phyloP scores from a whole-genome alignment of 2,329 filamentous ascomycete genomes.

The Fusarium coicis region DNA sequence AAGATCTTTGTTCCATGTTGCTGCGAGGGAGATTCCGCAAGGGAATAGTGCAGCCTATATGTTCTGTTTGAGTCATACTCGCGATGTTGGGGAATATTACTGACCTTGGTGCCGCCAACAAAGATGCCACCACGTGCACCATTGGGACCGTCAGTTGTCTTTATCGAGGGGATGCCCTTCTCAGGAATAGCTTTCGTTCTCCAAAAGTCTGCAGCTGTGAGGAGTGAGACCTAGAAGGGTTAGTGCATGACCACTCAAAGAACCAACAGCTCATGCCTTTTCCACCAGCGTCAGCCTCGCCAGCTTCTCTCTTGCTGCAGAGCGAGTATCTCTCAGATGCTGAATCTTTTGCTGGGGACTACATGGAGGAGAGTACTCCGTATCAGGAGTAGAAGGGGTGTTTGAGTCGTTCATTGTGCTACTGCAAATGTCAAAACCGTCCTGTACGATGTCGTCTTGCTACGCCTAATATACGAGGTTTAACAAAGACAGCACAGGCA shows the following conservation, averaged over 20 bases:
- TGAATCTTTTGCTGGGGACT: slow-evolving; percentile 55
- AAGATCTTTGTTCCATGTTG: slow-evolving; percentile 80
- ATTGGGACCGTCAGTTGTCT: slow-evolving; percentile 76
- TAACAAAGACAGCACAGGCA: background rate
- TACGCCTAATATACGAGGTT: slow-evolving; percentile 2
- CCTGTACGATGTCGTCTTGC: background rate
- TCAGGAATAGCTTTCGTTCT: slow-evolving; percentile 71
- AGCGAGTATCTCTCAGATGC: slow-evolving; percentile 52
- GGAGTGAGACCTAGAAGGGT: slow-evolving; percentile 62
- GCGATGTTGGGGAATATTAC: slow-evolving; percentile 4
- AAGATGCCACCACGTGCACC: slow-evolving; percentile 75
- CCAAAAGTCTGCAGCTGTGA: slow-evolving; percentile 76
- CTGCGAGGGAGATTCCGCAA: slow-evolving; percentile 80
- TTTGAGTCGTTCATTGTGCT: slow-evolving; percentile 39
- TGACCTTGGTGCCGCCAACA: slow-evolving; percentile 72
- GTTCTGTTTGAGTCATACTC: background rate
- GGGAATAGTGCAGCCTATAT: slow-evolving; percentile 78
- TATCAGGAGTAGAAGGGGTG: slow-evolving; percentile 57
- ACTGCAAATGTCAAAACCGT: background rate
- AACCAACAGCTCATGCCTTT: slow-evolving; percentile 55
- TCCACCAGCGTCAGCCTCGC: slow-evolving; percentile 65
- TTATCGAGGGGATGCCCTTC: slow-evolving; percentile 72
- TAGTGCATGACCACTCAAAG: background rate
- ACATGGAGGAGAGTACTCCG: slow-evolving; percentile 59
- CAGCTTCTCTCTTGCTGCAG: slow-evolving; percentile 60